Evolutionary conservation across 257 asterid species (phyloP).

Genomic region (Mentha longifolia): DNA sequence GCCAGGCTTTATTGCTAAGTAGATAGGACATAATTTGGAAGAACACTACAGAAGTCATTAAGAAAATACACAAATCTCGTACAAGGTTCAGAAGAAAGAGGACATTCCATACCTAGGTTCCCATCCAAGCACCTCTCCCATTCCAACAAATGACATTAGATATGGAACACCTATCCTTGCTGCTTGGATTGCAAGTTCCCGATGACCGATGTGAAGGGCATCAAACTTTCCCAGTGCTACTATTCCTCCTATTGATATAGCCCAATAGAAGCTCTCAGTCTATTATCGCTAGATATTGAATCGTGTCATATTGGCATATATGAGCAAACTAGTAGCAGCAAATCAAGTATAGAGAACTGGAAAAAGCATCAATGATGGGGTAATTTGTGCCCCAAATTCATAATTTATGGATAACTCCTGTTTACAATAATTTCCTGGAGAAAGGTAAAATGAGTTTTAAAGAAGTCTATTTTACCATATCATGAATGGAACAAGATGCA

Average conservation of each 20-base stretch:
- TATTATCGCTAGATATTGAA: conserved; percentile 18
- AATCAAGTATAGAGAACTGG: not conserved
- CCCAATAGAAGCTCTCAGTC: conserved; percentile 25
- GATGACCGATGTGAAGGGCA: conserved; percentile 98
- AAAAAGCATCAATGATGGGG: conserved; percentile 9
- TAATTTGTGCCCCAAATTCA: conserved; percentile 11
- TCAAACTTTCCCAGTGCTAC: conserved; percentile 98
- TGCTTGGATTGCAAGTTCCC: conserved; percentile 97
- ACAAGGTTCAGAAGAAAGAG: conserved; percentile 25
- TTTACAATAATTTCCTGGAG: not conserved
- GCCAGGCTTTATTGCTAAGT: not conserved
- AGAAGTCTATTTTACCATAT: not conserved
- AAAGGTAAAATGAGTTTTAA: not conserved
- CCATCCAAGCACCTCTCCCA: conserved; percentile 96
- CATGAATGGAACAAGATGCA: conserved; percentile 1
- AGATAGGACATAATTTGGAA: conserved; percentile 3
- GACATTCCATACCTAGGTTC: conserved; percentile 72
- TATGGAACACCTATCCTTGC: conserved; percentile 80
- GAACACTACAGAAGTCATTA: conserved; percentile 3
- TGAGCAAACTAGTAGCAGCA: not conserved
- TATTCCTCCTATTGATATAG: conserved; percentile 66
- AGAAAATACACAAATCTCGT: not conserved
- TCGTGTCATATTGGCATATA: conserved; percentile 7
- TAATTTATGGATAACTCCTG: not conserved
- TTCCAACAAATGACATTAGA: conserved; percentile 85